Conservation (phyloP, 2,329 filamentous ascomycete genomes). For the Aspergillus ochraceus region DNA sequence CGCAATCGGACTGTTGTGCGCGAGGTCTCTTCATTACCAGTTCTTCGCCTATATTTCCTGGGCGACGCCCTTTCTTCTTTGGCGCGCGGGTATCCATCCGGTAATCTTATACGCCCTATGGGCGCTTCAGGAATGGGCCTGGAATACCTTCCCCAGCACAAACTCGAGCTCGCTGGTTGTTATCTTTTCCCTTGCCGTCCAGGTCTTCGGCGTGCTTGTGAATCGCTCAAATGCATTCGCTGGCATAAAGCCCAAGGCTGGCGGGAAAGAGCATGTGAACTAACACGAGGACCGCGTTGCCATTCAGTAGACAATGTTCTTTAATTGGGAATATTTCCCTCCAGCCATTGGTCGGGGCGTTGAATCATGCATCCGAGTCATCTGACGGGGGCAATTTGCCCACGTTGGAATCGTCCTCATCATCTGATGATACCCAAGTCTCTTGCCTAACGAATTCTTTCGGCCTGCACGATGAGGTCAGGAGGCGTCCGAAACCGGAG, state of each 20-base stretch:
- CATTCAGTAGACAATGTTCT: background rate
- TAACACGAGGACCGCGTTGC: constrained; percentile 10
- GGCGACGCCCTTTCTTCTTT: constrained; percentile 83
- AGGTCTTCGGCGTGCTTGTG: constrained; percentile 63
- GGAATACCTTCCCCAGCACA: constrained; percentile 91
- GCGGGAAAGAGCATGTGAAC: constrained; percentile 24
- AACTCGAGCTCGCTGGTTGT: constrained; percentile 64
- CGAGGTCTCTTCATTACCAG: constrained; percentile 88
- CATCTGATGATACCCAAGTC: constrained; percentile 67
- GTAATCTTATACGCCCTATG: constrained; percentile 68
- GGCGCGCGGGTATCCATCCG: constrained; percentile 71
- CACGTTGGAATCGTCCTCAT: constrained; percentile 75
- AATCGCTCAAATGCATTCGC: constrained; percentile 31
- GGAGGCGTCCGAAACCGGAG: background rate
- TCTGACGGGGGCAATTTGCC: constrained; percentile 84
- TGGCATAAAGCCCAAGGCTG: constrained; percentile 17
- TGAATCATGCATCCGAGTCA: constrained; percentile 67
- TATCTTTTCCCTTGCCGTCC: constrained; percentile 68
- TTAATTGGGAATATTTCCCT: background rate
- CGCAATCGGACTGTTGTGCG: constrained; percentile 78
- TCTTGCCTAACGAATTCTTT: constrained; percentile 70
- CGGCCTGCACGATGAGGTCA: constrained; percentile 59
- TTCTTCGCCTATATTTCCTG: constrained; percentile 92
- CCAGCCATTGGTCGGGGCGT: background rate
- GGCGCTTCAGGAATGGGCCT: constrained; percentile 83